A percentile compares a stretch with the other conserved stretches of the same genome.
Conservation (phyloP, 331 rosid genomes). For the Cydonia oblonga region DNA sequence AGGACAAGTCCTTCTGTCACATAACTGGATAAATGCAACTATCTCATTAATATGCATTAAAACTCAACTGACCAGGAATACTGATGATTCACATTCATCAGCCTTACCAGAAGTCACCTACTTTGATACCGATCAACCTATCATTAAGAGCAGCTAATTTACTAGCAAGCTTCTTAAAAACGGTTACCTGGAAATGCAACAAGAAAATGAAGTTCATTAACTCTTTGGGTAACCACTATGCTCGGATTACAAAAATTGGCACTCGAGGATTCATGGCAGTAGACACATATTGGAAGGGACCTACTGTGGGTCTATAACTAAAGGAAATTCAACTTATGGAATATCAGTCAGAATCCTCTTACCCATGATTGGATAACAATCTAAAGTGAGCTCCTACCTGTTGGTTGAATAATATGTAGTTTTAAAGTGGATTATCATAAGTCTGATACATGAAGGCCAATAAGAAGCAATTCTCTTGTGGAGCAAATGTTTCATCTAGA, state of each 20-base stretch:
- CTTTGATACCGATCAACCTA: slow-evolving; percentile 78
- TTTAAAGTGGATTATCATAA: neutral
- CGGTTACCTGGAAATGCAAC: slow-evolving; percentile 61
- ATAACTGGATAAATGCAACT: slow-evolving; percentile 43
- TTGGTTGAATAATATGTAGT: neutral
- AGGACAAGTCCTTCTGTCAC: slow-evolving; percentile 81
- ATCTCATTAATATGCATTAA: slow-evolving; percentile 10
- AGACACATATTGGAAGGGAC: neutral
- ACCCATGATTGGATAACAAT: neutral
- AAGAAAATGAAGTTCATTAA: slow-evolving; percentile 8
- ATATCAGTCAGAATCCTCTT: neutral
- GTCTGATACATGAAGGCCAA: neutral
- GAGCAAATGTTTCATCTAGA: neutral
- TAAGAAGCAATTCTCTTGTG: neutral
- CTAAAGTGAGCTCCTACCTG: neutral
- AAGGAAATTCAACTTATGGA: neutral
- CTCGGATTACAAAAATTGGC: neutral
- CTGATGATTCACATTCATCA: slow-evolving; percentile 7
- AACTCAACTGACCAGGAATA: neutral
- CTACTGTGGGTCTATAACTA: neutral
- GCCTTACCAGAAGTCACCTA: slow-evolving; percentile 87
- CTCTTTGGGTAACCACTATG: neutral
- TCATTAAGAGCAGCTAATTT: slow-evolving; percentile 77
- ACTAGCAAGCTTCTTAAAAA: slow-evolving; percentile 67
- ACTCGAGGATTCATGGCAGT: neutral